phyloP scores from a whole-genome alignment of 2,329 filamentous ascomycete species.

The Cucurbitaria berberidis region DNA sequence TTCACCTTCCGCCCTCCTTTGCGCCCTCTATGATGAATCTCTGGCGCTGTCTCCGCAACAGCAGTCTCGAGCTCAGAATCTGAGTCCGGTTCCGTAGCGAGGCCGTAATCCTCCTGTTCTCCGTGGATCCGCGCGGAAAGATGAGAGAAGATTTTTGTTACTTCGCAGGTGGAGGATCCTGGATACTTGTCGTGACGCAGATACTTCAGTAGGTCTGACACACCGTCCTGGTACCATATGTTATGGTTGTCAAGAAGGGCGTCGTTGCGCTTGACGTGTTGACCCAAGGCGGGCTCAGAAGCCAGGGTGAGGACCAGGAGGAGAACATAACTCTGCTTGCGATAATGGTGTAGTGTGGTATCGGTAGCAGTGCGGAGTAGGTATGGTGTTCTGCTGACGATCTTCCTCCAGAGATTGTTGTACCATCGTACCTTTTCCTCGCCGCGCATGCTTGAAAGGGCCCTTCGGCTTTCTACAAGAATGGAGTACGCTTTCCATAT shows the following conservation, averaged over 20 bases:
- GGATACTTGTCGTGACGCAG: neutral
- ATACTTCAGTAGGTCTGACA: neutral
- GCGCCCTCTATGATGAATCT: no score
- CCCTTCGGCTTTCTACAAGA: neutral
- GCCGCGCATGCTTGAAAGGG: neutral
- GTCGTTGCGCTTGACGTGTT: neutral
- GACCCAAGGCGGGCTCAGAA: neutral
- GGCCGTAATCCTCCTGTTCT: neutral
- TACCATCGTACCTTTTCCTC: neutral
- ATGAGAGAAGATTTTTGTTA: neutral
- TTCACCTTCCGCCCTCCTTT: neutral
- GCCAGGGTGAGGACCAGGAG: neutral
- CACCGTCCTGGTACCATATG: neutral
- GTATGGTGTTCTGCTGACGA: neutral
- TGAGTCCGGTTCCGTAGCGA: neutral
- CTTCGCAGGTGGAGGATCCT: neutral
- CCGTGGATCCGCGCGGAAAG: neutral
- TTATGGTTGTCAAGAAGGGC: neutral
- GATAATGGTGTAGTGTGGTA: neutral
- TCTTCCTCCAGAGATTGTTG: neutral
- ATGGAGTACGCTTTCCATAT: neutral
- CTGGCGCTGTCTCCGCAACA: neutral
- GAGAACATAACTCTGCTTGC: neutral
- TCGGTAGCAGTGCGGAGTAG: neutral
- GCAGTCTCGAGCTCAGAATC: neutral